A percentile compares a stretch with the other conserved stretches of the same genome.
Evolutionary conservation across 2,329 filamentous ascomycete species (phyloP).

Genomic region (Paracoccidioides lutzii): DNA sequence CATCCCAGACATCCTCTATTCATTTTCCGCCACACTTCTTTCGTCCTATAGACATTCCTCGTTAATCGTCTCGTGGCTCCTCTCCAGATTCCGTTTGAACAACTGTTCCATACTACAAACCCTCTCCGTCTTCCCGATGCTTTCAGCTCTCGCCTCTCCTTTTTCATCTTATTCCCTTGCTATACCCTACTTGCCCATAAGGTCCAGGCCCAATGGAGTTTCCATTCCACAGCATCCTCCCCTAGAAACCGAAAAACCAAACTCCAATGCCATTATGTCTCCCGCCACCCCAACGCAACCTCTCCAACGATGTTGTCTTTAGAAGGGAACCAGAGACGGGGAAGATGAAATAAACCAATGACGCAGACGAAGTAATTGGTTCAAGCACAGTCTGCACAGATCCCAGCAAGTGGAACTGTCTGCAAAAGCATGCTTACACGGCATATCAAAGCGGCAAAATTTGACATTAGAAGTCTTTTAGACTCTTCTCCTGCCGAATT

Average conservation of each 20-base stretch:
- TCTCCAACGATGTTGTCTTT: no score
- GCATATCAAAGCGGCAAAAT: no score
- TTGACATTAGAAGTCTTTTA: no score
- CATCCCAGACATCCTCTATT: not conserved
- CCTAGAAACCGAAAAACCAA: not conserved
- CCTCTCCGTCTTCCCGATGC: not conserved
- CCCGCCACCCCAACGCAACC: not conserved
- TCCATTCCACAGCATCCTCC: not conserved
- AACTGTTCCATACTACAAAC: not conserved
- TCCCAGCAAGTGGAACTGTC: no score
- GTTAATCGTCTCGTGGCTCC: not conserved
- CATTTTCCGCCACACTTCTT: not conserved
- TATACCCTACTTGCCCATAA: not conserved
- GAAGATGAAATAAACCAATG: no score
- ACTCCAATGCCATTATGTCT: not conserved
- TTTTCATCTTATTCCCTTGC: not conserved
- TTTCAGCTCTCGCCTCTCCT: not conserved
- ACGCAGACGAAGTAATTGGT: no score
- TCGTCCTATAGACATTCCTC: not conserved
- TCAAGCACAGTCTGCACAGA: no score
- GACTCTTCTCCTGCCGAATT: no score
- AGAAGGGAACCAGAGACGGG: no score
- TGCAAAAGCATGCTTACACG: no score
- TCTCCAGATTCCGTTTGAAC: not conserved
- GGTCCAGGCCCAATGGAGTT: no score